phyloP scores from a whole-genome alignment of 768 basidiomycete species.

The Phanerochaete sordida region DNA sequence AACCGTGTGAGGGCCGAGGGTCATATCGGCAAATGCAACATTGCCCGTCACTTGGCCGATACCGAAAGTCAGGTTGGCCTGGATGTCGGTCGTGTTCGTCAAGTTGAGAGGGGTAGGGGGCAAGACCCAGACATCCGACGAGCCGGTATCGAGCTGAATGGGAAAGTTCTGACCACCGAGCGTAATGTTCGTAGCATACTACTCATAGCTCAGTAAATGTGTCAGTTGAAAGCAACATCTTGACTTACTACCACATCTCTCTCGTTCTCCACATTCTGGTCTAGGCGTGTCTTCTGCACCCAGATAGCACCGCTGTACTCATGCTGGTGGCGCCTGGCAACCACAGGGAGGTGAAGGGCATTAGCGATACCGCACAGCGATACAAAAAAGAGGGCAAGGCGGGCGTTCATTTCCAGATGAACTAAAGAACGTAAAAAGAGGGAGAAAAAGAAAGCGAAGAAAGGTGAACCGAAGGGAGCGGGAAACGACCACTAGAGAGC shows the following conservation, averaged over 20 bases:
- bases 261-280: slow-evolving; percentile 16
- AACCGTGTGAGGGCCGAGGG: slow-evolving; percentile 31
- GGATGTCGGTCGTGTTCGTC: slow-evolving; percentile 27
- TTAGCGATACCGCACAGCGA: slow-evolving; percentile 24
- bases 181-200: slow-evolving; percentile 23
- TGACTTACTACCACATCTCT: slow-evolving; percentile 18
- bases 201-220: not conserved
- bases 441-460: not conserved
- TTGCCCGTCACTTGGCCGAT: slow-evolving; percentile 35
- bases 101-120: slow-evolving; percentile 19
- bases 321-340: slow-evolving; percentile 6
- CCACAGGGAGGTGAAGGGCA: slow-evolving; percentile 16
- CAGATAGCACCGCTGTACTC: not conserved
- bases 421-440: slow-evolving; percentile 9
- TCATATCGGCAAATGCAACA: slow-evolving; percentile 33
- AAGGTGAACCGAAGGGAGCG: slow-evolving; percentile 10
- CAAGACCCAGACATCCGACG: slow-evolving; percentile 31
- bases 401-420: slow-evolving; percentile 16
- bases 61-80: slow-evolving; percentile 33
- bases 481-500: slow-evolving; percentile 13
- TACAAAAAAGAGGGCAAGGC: slow-evolving; percentile 14
- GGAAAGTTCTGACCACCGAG: slow-evolving; percentile 21
- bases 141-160: slow-evolving; percentile 32
- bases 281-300: slow-evolving; percentile 3
- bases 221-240: not conserved